A percentile compares a stretch with the other conserved stretches of the same genome.
phyloP scores from a whole-genome alignment of 805 yeast genomes.

The Myxozyma nipponensis region DNA sequence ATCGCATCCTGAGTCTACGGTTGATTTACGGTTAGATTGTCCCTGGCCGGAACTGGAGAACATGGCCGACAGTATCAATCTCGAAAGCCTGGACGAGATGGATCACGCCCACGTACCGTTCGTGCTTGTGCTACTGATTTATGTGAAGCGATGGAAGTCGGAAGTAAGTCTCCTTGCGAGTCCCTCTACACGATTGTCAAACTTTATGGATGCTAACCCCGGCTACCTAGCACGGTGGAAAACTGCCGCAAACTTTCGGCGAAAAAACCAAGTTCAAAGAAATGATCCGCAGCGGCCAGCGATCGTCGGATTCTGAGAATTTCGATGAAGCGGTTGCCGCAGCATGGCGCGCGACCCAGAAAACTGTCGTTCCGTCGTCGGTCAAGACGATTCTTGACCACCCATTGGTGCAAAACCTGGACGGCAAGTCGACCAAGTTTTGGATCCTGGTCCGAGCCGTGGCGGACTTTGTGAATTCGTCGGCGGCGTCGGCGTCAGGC shows the following conservation, averaged over 20 bases:
- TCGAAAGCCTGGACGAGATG: conserved; percentile 43
- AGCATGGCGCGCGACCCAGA: conserved; percentile 44
- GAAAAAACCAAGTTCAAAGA: conserved; percentile 42
- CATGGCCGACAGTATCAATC: conserved; percentile 50
- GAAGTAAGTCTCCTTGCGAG: conserved; percentile 11
- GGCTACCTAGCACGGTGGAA: conserved; percentile 26
- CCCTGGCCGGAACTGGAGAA: conserved; percentile 69
- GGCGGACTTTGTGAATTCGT: conserved; percentile 43
- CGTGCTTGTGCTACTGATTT: conserved; percentile 56
- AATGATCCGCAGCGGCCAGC: conserved; percentile 42
- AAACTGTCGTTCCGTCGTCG: conserved; percentile 29
- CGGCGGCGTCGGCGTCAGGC: conserved; percentile 34
- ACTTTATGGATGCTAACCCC: neutral
- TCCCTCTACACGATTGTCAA: no score
- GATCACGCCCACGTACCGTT: conserved; percentile 66
- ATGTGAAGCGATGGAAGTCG: conserved; percentile 43
- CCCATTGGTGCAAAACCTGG: conserved; percentile 12
- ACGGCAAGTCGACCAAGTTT: conserved; percentile 39
- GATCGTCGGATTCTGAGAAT: conserved; percentile 43
- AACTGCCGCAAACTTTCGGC: conserved; percentile 37
- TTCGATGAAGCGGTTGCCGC: conserved; percentile 51
- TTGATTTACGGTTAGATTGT: conserved; percentile 60
- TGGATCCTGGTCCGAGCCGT: conserved; percentile 64
- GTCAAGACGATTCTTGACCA: conserved; percentile 22
- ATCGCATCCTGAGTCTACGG: conserved; percentile 61